Percentiles rank a stretch among this genome's conserved stretches.
Conservation (phyloP, 805 yeast genomes). For the Ogataea corticis region DNA sequence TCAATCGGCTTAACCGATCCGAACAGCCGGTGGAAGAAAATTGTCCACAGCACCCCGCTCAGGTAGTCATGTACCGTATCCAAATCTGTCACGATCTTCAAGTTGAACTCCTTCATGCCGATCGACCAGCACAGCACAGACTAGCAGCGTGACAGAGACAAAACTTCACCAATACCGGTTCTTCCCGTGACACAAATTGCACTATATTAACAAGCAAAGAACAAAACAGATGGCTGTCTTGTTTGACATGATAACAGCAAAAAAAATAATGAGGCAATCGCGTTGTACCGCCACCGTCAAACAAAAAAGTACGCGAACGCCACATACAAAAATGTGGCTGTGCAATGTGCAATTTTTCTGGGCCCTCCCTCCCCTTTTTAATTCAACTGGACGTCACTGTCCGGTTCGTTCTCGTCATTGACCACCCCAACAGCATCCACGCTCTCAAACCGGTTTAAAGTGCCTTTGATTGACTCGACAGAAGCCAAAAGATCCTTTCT, state of each 20-base stretch:
- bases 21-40: constrained; percentile 67
- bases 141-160: not conserved
- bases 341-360: no score
- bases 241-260: not conserved
- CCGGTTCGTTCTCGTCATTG: constrained; percentile 2
- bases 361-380: no score
- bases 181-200: no score
- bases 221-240: not conserved
- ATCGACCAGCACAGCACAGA: not conserved
- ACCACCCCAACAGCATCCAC: not conserved
- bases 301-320: not conserved
- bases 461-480: constrained; percentile 23
- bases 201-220: no score
- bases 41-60: constrained; percentile 62
- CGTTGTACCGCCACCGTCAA: constrained; percentile 1
- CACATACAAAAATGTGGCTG: not conserved
- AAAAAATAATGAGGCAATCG: not conserved
- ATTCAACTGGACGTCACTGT: constrained; percentile 1
- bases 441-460: constrained; percentile 17
- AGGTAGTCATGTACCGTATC: constrained; percentile 55
- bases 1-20: constrained; percentile 61
- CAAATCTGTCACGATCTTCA: constrained; percentile 51
- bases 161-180: no score
- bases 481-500: constrained; percentile 20
- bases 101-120: constrained; percentile 28